Evolutionary conservation across 176 grass and related monocot species (phyloP), one percentile per base, ranked within the genome.

Genomic region (Melocanna baccifera): DNA sequence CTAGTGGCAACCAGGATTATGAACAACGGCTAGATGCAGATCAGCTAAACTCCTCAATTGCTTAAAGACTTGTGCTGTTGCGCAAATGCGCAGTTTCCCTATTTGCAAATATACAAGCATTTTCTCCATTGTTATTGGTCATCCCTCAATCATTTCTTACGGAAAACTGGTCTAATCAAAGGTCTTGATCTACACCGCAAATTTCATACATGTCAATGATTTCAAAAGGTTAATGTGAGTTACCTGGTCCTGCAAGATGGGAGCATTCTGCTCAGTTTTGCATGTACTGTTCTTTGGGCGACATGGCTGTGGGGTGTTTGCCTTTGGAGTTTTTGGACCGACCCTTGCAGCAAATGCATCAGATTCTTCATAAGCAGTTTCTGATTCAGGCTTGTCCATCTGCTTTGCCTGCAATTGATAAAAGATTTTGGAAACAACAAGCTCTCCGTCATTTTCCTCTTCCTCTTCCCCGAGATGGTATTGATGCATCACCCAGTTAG

Each of bases 401-500:
- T 76, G 75, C 59, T 87, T 93, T 61, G 78, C 25, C 16, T 75
- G 29, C 55, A 89, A 67, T 65, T 98, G 96, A 74, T 67, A 92
- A 61, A 92, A 85, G 40, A 98, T 84, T 85, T 92, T 98, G 45
- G 87, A 95, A 51, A 96, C 93, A 51, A 94, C 91, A 78, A 92
- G 50, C 5, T 92, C 87, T 7, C 91, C 89, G 0, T 94, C 88
- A 26, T 89, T 89, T 86, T 98, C 91, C 14, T 94, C 86, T 88
- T 95, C 91, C 50, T 92, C 86, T 42, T 62, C 47, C 6, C 93
- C 91, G 50, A 95, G 88, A 83, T 96, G 93, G 76, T 96, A 98
- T 70, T 98, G 89, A 90, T 96, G 96, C 91, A 98, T 96, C 64
- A 87, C 88, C 93, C 91, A 98, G 62, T 89, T 84, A 77, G 83